These are phyloP conservation scores for Inga leiocalycina DNA, from an alignment of 306 rosid species.

Conservation along the genomic window DNA sequence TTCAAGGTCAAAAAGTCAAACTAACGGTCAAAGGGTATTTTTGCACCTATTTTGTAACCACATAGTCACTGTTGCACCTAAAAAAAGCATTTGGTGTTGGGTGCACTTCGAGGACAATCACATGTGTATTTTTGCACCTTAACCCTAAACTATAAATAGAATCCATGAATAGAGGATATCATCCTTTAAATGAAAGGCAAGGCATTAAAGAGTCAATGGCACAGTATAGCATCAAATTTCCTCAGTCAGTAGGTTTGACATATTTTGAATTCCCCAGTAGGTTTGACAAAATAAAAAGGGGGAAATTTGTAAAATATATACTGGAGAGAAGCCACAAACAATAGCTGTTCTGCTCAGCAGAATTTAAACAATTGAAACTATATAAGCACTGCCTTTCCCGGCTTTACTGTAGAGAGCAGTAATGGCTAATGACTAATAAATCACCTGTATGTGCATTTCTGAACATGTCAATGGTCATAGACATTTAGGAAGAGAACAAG, in stretches of 20 bases:
- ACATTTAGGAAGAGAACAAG: constrained; percentile 52
- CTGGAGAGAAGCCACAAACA: constrained; percentile 25
- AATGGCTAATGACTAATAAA: constrained; percentile 25
- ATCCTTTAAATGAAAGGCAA: not conserved
- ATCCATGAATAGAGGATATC: constrained; percentile 4
- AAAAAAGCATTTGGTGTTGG: too few species aligned
- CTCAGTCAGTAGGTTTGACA: not conserved
- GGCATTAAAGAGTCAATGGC: constrained; percentile 1
- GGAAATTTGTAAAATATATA: not conserved
- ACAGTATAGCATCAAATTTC: not conserved
- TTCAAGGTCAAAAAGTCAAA: too few species aligned
- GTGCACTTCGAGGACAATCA: too few species aligned
- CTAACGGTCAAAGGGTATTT: too few species aligned
- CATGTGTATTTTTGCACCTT: too few species aligned
- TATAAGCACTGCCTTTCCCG: not conserved
- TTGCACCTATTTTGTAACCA: too few species aligned
- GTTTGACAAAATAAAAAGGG: not conserved
- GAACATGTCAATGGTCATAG: constrained; percentile 23
- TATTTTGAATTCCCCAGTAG: constrained; percentile 24
- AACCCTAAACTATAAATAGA: not conserved
- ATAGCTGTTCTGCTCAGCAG: constrained; percentile 25
- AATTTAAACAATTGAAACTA: constrained; percentile 34
- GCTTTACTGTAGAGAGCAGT: constrained; percentile 34
- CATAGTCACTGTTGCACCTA: too few species aligned
- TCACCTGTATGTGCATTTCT: constrained; percentile 26